Base-by-base conservation (phyloP, 176 grass and related monocot genomes). In the Canna indica region DNA sequence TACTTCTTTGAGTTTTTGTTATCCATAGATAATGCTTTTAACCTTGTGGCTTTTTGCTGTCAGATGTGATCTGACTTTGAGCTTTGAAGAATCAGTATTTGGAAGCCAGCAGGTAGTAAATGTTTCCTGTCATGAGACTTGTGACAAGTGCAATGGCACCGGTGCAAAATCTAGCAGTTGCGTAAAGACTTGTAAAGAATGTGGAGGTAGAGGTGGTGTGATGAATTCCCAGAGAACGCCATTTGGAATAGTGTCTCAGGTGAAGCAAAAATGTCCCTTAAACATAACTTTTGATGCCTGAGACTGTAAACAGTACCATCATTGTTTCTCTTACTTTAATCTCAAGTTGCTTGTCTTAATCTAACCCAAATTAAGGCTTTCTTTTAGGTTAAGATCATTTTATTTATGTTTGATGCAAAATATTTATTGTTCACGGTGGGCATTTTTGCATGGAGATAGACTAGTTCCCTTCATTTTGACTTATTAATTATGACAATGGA, bases 71-170 rank as follows among this genome's bases (percentile, higher is more conserved):
- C 85, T 96, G 38, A 59, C 69, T 76, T 73, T 96, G 78, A 86
- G 85, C 77, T 96, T 96, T 86, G 85, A 96, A 87, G 92, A 91
- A 91, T 85, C 92, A 64, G 80, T 96, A 44, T 58, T 85, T 71
- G 92, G 88, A 72, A 60, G 77, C 50, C 84, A 64, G 68, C 72
- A 26, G 24, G 83, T 77, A 36, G 73, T 96, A 35, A 83, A 61
- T 81, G 64, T 91, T 72, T 53, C 63, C 59, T 24, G 72, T 18
- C 71, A 82, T 73, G 79, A 91, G 75, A 89, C 85, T 13, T 96
- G 92, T 67, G 79, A 31, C 70, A 69, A 46, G 32, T 96, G 92
- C 73, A 58, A 80, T 64, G 92, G 92, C 20, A 80, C 79, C 59
- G 92, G 92, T 45, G 88, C 88, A 67, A 96, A 91, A 80, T 87